Evolutionary conservation across 1,139 yeast species (phyloP).

Genomic region (Arxiozyma slooffiae): DNA sequence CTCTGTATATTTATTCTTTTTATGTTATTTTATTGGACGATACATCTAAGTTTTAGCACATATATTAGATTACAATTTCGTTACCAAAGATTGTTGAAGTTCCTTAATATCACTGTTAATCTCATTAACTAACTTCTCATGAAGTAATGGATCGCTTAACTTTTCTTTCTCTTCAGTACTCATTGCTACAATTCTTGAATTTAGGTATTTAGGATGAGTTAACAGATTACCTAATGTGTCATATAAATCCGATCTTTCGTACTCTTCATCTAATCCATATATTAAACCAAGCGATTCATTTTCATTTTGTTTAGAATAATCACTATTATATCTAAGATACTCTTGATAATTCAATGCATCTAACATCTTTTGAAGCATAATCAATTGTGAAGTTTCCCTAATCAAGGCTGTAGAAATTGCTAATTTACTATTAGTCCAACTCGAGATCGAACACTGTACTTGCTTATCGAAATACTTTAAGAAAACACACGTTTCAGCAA

Average conservation of each 20-base stretch:
- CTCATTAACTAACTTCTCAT: constrained; percentile 38
- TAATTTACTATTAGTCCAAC: constrained; percentile 61
- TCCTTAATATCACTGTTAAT: constrained; percentile 48
- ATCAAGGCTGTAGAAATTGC: constrained; percentile 56
- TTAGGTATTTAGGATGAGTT: constrained; percentile 77
- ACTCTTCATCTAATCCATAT: constrained; percentile 53
- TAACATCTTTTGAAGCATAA: constrained; percentile 54
- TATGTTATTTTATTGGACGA: background rate
- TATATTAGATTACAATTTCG: background rate
- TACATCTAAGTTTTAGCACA: background rate
- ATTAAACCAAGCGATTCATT: constrained; percentile 32
- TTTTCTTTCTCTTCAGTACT: constrained; percentile 54
- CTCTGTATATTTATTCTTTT: no score
- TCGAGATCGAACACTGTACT: constrained; percentile 48
- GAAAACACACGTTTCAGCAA: constrained; percentile 60
- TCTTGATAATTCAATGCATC: constrained; percentile 40
- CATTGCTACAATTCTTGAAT: constrained; percentile 57
- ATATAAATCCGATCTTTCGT: constrained; percentile 47
- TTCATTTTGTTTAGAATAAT: constrained; percentile 12
- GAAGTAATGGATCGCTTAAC: constrained; percentile 39
- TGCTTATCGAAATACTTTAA: constrained; percentile 58
- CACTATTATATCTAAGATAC: constrained; percentile 22
- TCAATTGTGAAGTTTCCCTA: constrained; percentile 73
- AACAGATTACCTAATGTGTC: constrained; percentile 58
- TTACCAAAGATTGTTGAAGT: constrained; percentile 38